phyloP scores from a whole-genome alignment of 139 green algal species.

The Choricystis sp. region DNA sequence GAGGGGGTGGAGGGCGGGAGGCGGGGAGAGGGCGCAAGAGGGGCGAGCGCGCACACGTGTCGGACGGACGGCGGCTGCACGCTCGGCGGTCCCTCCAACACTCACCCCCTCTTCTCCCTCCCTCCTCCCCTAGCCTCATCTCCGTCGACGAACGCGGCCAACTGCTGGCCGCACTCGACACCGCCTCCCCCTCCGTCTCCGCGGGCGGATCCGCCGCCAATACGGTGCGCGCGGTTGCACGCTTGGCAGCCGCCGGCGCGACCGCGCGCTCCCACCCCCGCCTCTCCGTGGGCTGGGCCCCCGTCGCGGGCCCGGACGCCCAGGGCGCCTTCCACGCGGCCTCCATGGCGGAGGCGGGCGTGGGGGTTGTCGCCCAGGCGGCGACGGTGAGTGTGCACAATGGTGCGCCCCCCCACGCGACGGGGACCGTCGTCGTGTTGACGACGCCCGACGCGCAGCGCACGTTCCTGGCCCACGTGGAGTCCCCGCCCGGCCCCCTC shows the following conservation, averaged over 20 bases:
- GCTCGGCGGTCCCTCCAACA: too few species aligned
- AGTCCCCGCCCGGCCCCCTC: conserved; percentile 10
- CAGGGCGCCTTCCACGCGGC: conserved; percentile 45
- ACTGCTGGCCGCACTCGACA: not conserved
- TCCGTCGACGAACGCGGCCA: not conserved
- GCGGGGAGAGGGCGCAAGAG: too few species aligned
- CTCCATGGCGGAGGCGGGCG: conserved; percentile 34
- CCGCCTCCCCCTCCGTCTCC: conserved; percentile 28
- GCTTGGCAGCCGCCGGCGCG: conserved; percentile 28
- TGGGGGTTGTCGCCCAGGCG: conserved; percentile 30
- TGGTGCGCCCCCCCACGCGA: not conserved
- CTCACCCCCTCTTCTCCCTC: not conserved
- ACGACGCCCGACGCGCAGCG: conserved; percentile 72
- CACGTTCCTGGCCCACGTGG: conserved; percentile 63
- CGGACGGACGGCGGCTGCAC: too few species aligned
- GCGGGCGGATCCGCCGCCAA: conserved; percentile 68
- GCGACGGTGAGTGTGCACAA: conserved; percentile 9
- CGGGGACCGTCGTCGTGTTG: conserved; percentile 64
- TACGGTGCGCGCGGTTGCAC: conserved; percentile 52
- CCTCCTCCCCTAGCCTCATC: not conserved
- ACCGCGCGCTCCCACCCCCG: not conserved
- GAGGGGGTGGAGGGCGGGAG: too few species aligned
- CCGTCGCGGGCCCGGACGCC: conserved; percentile 33
- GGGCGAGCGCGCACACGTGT: too few species aligned
- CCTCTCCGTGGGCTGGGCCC: conserved; percentile 39